Conservation (phyloP, 257 asterid genomes). For the Solanum clarkiae region DNA sequence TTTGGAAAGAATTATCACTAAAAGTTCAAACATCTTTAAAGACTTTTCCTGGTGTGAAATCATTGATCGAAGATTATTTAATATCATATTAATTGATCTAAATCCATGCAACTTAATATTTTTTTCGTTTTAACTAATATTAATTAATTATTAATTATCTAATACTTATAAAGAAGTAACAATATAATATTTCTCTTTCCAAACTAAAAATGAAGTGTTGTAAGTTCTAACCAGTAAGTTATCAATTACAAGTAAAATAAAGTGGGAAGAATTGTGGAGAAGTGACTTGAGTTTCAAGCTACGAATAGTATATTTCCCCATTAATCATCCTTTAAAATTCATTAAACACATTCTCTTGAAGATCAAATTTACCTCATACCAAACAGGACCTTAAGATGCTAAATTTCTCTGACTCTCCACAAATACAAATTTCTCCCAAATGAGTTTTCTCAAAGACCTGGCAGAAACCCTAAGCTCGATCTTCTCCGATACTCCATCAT, state of each 20-base stretch:
- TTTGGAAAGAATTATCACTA: too few relatives aligned
- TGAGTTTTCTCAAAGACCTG: slow-evolving; percentile 57
- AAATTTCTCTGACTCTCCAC: background rate
- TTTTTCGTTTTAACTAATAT: too few relatives aligned
- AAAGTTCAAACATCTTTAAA: too few relatives aligned
- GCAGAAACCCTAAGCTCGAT: slow-evolving; percentile 51
- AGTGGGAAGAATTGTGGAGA: background rate
- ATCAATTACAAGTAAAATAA: background rate
- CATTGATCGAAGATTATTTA: too few relatives aligned
- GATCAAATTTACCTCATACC: background rate
- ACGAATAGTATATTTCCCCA: background rate
- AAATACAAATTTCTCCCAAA: slow-evolving; percentile 2
- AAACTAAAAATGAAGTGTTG: too few relatives aligned
- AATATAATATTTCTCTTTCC: background rate
- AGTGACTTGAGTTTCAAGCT: background rate
- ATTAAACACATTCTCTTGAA: background rate
- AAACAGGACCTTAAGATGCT: background rate
- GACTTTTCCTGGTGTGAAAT: too few relatives aligned
- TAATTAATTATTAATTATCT: too few relatives aligned
- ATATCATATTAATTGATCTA: too few relatives aligned
- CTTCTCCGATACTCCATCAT: slow-evolving; percentile 34
- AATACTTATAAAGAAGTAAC: background rate
- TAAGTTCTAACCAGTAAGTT: too few relatives aligned
- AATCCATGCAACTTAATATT: too few relatives aligned
- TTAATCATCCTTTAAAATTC: background rate